Evolutionary conservation across 2,329 filamentous ascomycete species (phyloP), one percentile per base, ranked within the genome.

Genomic region (Atkinsonella texensis): DNA sequence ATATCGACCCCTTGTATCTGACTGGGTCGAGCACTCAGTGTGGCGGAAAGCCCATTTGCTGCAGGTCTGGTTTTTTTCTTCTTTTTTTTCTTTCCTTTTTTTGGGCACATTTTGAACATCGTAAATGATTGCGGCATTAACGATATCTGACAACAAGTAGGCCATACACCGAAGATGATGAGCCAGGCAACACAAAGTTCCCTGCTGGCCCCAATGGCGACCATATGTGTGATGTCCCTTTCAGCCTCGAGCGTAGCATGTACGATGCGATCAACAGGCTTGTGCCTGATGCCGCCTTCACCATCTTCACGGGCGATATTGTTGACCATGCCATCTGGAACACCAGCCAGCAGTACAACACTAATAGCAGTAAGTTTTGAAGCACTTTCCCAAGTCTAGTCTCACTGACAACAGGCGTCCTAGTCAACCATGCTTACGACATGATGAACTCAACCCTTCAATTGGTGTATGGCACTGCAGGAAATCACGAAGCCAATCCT

Each of bases 231-330:
- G 77, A 81, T 57, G 60, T 70, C 0, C 79, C 78, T 0, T 54
- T 70, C 13, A 66, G 60, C 15, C 67, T 81, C 1, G 75, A 80
- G 56, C 60, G 74, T 48, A 80, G 76, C 65, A 74, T 81, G 74
- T 72, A 79, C 54, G 65, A 69, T 0, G 71, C 72, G 10, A 79
- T 81, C 57, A 68, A 66, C 45, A 55, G 65, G 8, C 54, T 75
- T 13, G 70, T 68, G 0, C 71, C 71, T 1, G 65, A 77, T 52
- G 71, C 74, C 0, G 68, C 70, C 1, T 79, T 82, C 53, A 66
- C 71, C n/a, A 69, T 82, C 48, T 82, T 80, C 63, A 82, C 79
- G 0, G 79, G 79, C 6, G 79, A 82, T 54, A 70, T 81, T 31
- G 68, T 80, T 10, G 74, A 79, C 52, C 75, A 79, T 52, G 71